Evolutionary conservation across 768 basidiomycete genomes (phyloP), one percentile per base, ranked within the genome.

Genomic region (Trametes sanguinea): DNA sequence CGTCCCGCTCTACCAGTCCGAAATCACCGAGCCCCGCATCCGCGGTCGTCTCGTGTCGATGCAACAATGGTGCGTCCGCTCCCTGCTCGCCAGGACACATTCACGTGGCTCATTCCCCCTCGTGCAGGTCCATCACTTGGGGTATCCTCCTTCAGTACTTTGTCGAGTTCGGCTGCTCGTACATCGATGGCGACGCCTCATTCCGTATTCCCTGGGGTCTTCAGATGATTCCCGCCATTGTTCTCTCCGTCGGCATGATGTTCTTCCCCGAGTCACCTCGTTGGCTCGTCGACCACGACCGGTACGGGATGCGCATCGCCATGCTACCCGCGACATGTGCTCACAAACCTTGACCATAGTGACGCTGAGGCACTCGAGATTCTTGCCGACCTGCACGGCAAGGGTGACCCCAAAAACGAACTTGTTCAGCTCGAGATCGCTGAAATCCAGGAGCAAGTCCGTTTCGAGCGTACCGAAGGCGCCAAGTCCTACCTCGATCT

Each of bases 201-300:
- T 92, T 90, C 82, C 85, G 89, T 29, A 87, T 92, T 65, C 90
- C 89, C 9, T 90, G 88, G 88, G 87, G 86, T 58, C 74, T 92
- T 30, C 90, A 92, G 71, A 81, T 88, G 78, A 90, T 93, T 54
- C 90, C 90, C 27, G 91, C 87, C 6, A 80, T 90, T 60, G 57
- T 93, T 10, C 80, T 92, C 30, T 83, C 83, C 51, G 27, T 82
- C 7, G 88, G 89, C 47, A 90, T 92, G 88, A 52, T 78, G 10
- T 61, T 80, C 64, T 87, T 90, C 78, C 88, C 87, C 0, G 87
- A 88, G 63, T 67, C 62, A 22, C 89, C 90, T 5, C 83, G 90
- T 71, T 91, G 82, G 81, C 79, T 91, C 44, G 75, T 89, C 57
- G 88, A 92, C 67, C 78, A 84, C 51, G 78, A 77, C 67, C 78